These are phyloP conservation scores for Phytophthora foliorum DNA, from an alignment of 352 stramenopile genomes.

Conservation along the genomic window DNA sequence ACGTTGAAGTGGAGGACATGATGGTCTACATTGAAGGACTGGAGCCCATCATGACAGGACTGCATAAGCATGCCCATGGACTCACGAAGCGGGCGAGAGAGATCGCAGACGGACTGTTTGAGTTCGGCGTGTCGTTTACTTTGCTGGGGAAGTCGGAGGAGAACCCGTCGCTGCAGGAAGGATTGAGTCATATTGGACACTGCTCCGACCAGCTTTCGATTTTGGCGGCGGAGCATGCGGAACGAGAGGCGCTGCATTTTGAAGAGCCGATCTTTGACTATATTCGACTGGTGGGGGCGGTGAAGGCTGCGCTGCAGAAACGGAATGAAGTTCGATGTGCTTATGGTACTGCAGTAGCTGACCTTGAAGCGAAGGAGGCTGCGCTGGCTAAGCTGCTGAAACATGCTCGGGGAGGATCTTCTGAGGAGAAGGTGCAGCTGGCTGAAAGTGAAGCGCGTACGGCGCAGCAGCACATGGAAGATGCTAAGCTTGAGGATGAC, in stretches of 20 bases:
- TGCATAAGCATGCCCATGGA: slow-evolving; percentile 94
- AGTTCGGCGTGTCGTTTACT: slow-evolving; percentile 97
- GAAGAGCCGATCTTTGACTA: slow-evolving; percentile 97
- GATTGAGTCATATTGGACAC: slow-evolving; percentile 92
- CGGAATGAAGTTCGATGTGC: slow-evolving; percentile 93
- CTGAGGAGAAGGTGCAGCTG: slow-evolving; percentile 90
- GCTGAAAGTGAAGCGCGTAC: slow-evolving; percentile 82
- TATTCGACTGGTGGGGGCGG: slow-evolving; percentile 95
- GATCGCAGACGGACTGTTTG: slow-evolving; percentile 96
- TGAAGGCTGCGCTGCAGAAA: slow-evolving; percentile 94
- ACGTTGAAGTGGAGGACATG: slow-evolving; percentile 97
- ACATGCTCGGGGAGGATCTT: slow-evolving; percentile 47
- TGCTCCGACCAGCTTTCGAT: slow-evolving; percentile 94
- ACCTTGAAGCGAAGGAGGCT: slow-evolving; percentile 89
- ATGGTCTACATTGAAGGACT: slow-evolving; percentile 96
- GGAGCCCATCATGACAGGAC: slow-evolving; percentile 95
- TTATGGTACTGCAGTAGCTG: slow-evolving; percentile 87
- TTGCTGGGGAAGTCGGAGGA: slow-evolving; percentile 95
- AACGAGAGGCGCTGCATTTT: slow-evolving; percentile 94
- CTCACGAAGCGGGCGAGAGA: slow-evolving; percentile 95
- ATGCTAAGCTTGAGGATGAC: slow-evolving; percentile 94
- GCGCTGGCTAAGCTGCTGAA: slow-evolving; percentile 74
- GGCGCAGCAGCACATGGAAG: slow-evolving; percentile 88
- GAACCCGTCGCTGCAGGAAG: slow-evolving; percentile 92
- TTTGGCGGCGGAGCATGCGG: slow-evolving; percentile 93